phyloP scores from a whole-genome alignment of 2,329 filamentous ascomycete species.

The Cordyceps fumosorosea region DNA sequence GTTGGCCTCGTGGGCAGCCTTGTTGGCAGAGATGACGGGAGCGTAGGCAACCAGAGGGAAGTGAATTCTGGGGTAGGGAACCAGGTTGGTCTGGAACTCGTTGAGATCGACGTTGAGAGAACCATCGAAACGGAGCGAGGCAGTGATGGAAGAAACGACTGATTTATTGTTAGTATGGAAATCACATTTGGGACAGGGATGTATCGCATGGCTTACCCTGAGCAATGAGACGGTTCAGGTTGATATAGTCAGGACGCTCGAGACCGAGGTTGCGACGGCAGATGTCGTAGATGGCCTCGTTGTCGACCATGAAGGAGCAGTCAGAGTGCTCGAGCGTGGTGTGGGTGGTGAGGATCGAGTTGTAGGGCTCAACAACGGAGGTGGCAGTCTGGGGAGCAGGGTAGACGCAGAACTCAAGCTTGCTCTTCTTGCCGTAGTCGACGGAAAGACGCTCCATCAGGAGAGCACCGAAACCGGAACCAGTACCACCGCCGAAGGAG shows the following conservation, averaged over 20 bases:
- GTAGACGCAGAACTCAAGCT: constrained; percentile 99
- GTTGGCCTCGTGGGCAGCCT: constrained; percentile 97
- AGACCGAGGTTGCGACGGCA: constrained; percentile 96
- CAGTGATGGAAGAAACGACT: constrained; percentile 98
- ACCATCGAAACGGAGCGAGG: constrained; percentile 95
- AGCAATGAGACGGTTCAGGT: constrained; percentile 96
- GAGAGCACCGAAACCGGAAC: constrained; percentile 95
- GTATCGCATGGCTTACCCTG: constrained; percentile 57
- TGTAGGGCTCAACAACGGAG: constrained; percentile 98
- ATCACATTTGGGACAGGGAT: background rate
- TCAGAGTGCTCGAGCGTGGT: constrained; percentile 99
- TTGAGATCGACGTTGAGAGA: constrained; percentile 99
- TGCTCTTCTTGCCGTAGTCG: constrained; percentile 99
- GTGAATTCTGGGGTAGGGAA: constrained; percentile 97
- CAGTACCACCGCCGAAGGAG: constrained; percentile 98
- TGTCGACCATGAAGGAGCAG: constrained; percentile 99
- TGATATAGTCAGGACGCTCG: constrained; percentile 96
- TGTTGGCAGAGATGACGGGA: constrained; percentile 88
- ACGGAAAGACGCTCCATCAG: constrained; percentile 98
- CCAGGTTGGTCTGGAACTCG: constrained; percentile 99
- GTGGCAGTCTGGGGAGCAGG: constrained; percentile 95
- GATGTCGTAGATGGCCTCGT: constrained; percentile 99
- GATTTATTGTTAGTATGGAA: constrained; percentile 18
- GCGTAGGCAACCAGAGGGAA: constrained; percentile 97
- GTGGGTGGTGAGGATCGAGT: constrained; percentile 98